Conservation (phyloP, 2,329 filamentous ascomycete genomes). For the Botrytis byssoidea region DNA sequence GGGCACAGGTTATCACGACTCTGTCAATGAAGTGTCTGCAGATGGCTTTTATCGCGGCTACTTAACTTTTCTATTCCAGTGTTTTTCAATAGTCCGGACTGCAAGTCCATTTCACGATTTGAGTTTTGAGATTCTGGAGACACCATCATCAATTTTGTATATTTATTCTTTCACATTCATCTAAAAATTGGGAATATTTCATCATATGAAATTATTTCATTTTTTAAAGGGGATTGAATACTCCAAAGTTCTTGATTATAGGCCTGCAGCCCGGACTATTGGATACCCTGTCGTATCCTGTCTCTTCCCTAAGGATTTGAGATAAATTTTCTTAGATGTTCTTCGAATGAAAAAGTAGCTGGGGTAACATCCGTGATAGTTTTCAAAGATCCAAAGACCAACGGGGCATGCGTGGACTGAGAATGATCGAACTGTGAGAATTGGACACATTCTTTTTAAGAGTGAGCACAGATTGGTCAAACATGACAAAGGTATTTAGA, state of each 20-base stretch:
- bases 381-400: neutral
- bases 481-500: neutral
- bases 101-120: neutral
- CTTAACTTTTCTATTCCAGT: neutral
- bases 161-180: neutral
- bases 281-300: neutral
- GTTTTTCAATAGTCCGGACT: neutral
- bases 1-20: neutral
- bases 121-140: neutral
- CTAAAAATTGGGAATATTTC: neutral
- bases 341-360: neutral
- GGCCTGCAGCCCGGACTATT: neutral
- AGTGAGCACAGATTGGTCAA: neutral
- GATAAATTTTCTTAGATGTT: neutral
- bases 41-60: neutral
- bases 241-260: neutral
- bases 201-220: neutral
- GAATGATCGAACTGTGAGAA: neutral
- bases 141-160: neutral
- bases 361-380: neutral
- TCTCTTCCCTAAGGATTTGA: neutral
- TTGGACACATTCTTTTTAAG: neutral
- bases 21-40: neutral
- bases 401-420: too few species aligned
- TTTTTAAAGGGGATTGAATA: neutral